Evolutionary conservation across 306 rosid genomes (phyloP).

Genomic region (Cicer judaicum): DNA sequence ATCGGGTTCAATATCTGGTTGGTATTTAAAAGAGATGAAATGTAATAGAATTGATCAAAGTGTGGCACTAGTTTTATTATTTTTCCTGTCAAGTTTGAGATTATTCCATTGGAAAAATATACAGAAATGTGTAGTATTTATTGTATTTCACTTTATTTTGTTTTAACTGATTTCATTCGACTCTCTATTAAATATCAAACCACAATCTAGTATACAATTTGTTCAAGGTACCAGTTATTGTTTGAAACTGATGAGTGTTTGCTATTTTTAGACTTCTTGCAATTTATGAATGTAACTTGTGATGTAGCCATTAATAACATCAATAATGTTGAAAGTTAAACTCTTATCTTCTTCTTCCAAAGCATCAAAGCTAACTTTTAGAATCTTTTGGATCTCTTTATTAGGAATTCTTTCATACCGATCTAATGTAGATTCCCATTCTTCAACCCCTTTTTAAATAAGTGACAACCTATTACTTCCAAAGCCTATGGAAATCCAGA

Average conservation of each 20-base stretch:
- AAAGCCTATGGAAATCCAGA: no score
- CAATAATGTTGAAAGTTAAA: no score
- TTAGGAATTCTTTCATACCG: no score
- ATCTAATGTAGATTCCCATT: no score
- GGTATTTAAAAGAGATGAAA: neutral
- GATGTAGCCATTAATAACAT: neutral
- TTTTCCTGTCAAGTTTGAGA: neutral
- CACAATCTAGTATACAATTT: neutral
- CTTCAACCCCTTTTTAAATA: no score
- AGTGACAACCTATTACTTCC: no score
- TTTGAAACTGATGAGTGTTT: slow-evolving; percentile 13
- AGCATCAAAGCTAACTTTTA: no score
- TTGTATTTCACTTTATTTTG: neutral
- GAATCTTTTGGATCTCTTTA: no score
- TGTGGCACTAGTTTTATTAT: neutral
- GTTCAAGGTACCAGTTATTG: neutral
- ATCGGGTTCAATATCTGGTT: neutral
- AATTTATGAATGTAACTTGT: slow-evolving; percentile 23
- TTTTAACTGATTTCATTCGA: neutral
- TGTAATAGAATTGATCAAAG: neutral
- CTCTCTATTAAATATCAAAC: neutral
- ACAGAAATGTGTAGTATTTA: neutral
- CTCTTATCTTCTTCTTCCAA: no score
- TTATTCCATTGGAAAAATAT: neutral
- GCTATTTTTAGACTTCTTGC: slow-evolving; percentile 6